These are phyloP conservation scores for Leishmania turanica DNA, from an alignment of 208 protist species.

Conservation along the genomic window DNA sequence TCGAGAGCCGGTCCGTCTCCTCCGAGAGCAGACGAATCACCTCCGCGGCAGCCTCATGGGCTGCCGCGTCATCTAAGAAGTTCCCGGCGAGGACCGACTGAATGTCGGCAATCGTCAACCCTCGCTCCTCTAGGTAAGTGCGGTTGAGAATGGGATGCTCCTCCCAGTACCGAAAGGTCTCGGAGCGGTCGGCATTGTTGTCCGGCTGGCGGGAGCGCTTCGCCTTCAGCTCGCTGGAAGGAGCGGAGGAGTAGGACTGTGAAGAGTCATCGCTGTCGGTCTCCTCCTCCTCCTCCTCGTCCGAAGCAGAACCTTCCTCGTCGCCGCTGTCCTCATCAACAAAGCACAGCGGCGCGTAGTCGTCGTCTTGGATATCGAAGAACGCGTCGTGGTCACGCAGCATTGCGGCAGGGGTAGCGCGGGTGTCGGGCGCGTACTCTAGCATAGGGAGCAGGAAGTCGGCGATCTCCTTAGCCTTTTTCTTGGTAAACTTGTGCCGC, in stretches of 20 bases:
- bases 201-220: slow-evolving; percentile 29
- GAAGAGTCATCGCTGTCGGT: slow-evolving; percentile 29
- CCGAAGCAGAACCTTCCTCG: slow-evolving; percentile 16
- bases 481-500: slow-evolving; percentile 91
- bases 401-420: slow-evolving; percentile 89
- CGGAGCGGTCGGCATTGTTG: slow-evolving; percentile 32
- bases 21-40: slow-evolving; percentile 77
- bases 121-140: slow-evolving; percentile 54
- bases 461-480: slow-evolving; percentile 92
- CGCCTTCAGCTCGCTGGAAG: slow-evolving; percentile 5
- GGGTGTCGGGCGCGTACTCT: slow-evolving; percentile 78
- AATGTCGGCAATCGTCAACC: slow-evolving; percentile 75
- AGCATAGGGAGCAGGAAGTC: slow-evolving; percentile 97
- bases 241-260: slow-evolving; percentile 27
- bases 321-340: slow-evolving; percentile 39
- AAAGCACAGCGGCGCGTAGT: slow-evolving; percentile 84
- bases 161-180: slow-evolving; percentile 61
- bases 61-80: slow-evolving; percentile 39
- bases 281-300: slow-evolving; percentile 33
- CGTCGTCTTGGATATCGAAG: slow-evolving; percentile 86
- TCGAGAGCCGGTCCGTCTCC: slow-evolving; percentile 55
- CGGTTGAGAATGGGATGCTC: slow-evolving; percentile 78
- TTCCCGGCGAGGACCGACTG: slow-evolving; percentile 69
- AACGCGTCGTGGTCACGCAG: slow-evolving; percentile 81
- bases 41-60: slow-evolving; percentile 75